Evolutionary conservation across 2,329 filamentous ascomycete genomes (phyloP).

Genomic region (Orbilia ellipsospora): DNA sequence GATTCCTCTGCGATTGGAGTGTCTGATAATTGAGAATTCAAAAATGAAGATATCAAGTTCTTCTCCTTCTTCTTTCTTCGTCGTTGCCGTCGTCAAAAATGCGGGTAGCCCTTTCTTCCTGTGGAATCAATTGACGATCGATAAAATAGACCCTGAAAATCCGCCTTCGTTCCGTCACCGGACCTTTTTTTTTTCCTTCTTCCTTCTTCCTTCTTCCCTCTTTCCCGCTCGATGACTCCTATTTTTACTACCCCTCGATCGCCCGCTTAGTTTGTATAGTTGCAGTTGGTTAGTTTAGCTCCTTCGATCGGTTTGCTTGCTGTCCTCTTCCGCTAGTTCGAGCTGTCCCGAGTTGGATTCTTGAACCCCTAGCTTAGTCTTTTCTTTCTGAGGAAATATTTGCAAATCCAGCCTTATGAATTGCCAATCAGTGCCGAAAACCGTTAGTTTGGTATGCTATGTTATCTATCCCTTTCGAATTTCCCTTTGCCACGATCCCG

Average conservation of each 20-base stretch:
- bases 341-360: no score
- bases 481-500: conserved; percentile 12
- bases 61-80: no score
- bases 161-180: conserved; percentile 27
- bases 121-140: conserved; percentile 10
- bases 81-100: conserved; percentile 11
- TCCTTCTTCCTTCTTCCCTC: background rate
- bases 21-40: background rate
- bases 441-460: background rate
- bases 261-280: conserved; percentile 13
- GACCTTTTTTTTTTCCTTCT: conserved; percentile 31
- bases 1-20: background rate
- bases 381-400: no score
- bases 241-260: background rate
- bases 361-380: no score
- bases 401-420: background rate
- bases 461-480: background rate
- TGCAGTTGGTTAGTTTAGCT: background rate
- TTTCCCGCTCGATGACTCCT: background rate
- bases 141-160: conserved; percentile 12
- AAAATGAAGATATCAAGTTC: no score
- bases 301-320: background rate
- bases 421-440: conserved; percentile 12
- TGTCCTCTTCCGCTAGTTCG: conserved; percentile 17
- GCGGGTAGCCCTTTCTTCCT: background rate